These are phyloP conservation scores for Paulownia fortunei DNA, from an alignment of 257 asterid species.

Conservation along the genomic window DNA sequence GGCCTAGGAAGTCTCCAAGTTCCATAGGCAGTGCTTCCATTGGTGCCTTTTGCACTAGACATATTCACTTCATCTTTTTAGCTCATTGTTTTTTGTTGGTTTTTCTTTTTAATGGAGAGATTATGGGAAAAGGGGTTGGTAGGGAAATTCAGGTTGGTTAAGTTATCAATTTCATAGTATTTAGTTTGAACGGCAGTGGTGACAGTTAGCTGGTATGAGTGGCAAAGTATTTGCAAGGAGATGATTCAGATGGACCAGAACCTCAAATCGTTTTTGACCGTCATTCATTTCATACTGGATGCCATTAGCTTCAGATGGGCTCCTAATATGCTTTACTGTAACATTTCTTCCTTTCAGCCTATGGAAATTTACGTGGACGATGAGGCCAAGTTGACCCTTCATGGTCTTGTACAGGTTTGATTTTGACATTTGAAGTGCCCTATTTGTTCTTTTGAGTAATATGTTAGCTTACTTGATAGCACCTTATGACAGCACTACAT, in stretches of 20 bases:
- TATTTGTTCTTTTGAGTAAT: background rate
- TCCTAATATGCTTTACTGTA: conserved; percentile 86
- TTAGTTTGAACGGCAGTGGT: conserved; percentile 31
- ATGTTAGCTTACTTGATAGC: background rate
- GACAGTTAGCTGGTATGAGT: conserved; percentile 38
- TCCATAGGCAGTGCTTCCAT: conserved; percentile 17
- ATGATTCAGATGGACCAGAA: conserved; percentile 54
- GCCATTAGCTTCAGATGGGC: conserved; percentile 62
- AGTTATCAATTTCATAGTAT: conserved; percentile 27
- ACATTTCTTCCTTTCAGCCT: conserved; percentile 90
- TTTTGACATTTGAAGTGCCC: background rate
- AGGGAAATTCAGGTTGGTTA: conserved; percentile 14
- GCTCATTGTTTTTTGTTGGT: background rate
- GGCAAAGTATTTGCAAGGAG: conserved; percentile 50
- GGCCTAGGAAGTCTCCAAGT: conserved; percentile 26
- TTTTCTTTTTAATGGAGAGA: conserved; percentile 19
- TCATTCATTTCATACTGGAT: conserved; percentile 75
- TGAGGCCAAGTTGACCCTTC: conserved; percentile 95
- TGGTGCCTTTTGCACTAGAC: conserved; percentile 23
- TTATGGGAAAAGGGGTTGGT: conserved; percentile 9
- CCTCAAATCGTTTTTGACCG: conserved; percentile 46
- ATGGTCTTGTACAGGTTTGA: conserved; percentile 94
- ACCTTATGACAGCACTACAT: conserved; percentile 78
- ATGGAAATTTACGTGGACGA: conserved; percentile 98
- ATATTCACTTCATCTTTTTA: conserved; percentile 12